Percentiles rank a stretch among this genome's conserved stretches.
Conservation (phyloP, 2,329 filamentous ascomycete genomes). For the Diaporthe batatas region DNA sequence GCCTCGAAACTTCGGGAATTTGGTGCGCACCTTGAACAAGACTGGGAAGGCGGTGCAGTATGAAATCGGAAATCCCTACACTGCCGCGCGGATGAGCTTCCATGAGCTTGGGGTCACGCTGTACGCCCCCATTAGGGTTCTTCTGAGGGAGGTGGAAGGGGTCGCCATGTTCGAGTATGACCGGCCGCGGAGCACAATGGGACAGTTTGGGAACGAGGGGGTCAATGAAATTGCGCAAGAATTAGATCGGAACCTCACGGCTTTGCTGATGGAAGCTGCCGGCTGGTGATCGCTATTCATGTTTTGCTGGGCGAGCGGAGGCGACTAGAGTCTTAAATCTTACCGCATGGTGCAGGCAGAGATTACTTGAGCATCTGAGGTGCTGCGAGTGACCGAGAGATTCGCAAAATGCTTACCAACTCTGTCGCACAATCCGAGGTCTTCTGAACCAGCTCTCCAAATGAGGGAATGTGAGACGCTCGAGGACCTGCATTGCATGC, state of each 20-base stretch:
- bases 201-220: background rate
- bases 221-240: conserved; percentile 4
- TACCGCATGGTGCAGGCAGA: background rate
- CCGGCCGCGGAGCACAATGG: background rate
- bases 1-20: conserved; percentile 3
- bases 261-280: background rate
- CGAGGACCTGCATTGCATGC: background rate
- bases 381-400: background rate
- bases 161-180: conserved; percentile 6
- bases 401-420: background rate
- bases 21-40: background rate
- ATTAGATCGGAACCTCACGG: background rate
- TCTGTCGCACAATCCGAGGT: background rate
- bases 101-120: background rate
- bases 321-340: too few relatives aligned
- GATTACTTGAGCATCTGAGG: background rate
- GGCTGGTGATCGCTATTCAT: background rate
- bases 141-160: background rate
- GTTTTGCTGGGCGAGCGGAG: too few relatives aligned
- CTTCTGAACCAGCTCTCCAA: background rate
- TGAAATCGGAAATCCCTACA: background rate
- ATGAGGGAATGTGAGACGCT: background rate
- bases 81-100: background rate
- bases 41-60: background rate
- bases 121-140: background rate